These are phyloP conservation scores for Trichoderma lentiforme DNA, from an alignment of 2,329 filamentous ascomycete genomes.

Conservation along the genomic window DNA sequence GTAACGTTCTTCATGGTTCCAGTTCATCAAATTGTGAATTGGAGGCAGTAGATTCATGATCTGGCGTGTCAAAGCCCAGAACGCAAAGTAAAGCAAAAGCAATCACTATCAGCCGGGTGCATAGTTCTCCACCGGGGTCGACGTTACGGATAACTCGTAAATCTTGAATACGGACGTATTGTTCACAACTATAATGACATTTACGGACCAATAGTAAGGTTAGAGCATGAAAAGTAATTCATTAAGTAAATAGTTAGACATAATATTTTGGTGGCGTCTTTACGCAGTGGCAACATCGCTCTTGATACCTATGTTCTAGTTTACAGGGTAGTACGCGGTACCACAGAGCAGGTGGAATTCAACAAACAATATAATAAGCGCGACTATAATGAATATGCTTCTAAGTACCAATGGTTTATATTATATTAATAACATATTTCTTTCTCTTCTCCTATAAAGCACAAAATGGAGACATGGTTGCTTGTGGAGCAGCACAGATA, in stretches of 20 bases:
- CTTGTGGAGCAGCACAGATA: not conserved
- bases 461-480: not conserved
- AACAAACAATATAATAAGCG: not conserved
- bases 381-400: not conserved
- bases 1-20: not conserved
- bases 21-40: not conserved
- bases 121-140: not conserved
- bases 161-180: not conserved
- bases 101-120: not conserved
- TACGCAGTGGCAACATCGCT: not conserved
- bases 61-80: fast-evolving
- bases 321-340: not conserved
- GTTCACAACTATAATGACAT: not conserved
- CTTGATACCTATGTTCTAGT: not conserved
- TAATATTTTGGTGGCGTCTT: not conserved
- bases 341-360: not conserved
- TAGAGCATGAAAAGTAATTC: not conserved
- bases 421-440: not conserved
- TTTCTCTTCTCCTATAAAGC: not conserved
- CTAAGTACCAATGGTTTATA: not conserved
- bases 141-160: not conserved
- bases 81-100: not conserved
- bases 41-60: not conserved
- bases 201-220: not conserved
- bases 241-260: not conserved